Evolutionary conservation across 1,139 yeast genomes (phyloP).

Genomic region (Protomyces gravidus): DNA sequence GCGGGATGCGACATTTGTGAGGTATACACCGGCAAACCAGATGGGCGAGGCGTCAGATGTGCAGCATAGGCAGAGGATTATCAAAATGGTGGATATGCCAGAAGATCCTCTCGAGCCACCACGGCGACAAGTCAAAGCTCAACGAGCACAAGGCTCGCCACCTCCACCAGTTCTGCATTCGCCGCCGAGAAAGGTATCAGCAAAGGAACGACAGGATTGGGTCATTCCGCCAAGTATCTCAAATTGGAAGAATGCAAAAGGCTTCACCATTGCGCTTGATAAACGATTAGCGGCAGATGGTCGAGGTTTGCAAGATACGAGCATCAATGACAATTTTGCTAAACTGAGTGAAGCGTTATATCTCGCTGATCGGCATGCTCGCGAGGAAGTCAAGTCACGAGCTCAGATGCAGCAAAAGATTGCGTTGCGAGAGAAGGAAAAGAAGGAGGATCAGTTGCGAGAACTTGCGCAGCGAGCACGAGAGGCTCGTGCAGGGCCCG

Average conservation of each 20-base stretch:
- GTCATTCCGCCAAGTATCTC: slow-evolving; percentile 86
- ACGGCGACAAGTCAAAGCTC: slow-evolving; percentile 67
- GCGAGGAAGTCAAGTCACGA: slow-evolving; percentile 62
- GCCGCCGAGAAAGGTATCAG: slow-evolving; percentile 56
- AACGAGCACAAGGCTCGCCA: slow-evolving; percentile 54
- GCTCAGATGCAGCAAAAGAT: slow-evolving; percentile 54
- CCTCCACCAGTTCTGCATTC: slow-evolving; percentile 53
- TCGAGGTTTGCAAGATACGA: slow-evolving; percentile 42
- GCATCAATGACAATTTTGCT: slow-evolving; percentile 59
- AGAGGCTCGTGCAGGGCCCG: slow-evolving; percentile 37
- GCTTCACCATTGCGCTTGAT: slow-evolving; percentile 78
- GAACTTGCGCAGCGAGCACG: slow-evolving; percentile 59
- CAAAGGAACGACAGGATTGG: slow-evolving; percentile 79
- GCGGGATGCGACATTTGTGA: slow-evolving; percentile 45
- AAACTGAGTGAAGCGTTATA: slow-evolving; percentile 68
- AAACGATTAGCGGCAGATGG: slow-evolving; percentile 66
- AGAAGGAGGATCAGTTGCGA: slow-evolving; percentile 57
- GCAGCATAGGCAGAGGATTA: slow-evolving; percentile 43
- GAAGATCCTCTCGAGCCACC: slow-evolving; percentile 88
- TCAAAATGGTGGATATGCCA: slow-evolving; percentile 56
- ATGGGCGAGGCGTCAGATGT: slow-evolving; percentile 39
- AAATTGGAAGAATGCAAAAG: slow-evolving; percentile 93
- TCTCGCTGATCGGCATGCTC: slow-evolving; percentile 66
- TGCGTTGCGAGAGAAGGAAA: slow-evolving; percentile 54
- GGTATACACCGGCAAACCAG: slow-evolving; percentile 49